Evolutionary conservation across 148 eudicot genomes (phyloP).

Genomic region (Fagopyrum homotropicum): DNA sequence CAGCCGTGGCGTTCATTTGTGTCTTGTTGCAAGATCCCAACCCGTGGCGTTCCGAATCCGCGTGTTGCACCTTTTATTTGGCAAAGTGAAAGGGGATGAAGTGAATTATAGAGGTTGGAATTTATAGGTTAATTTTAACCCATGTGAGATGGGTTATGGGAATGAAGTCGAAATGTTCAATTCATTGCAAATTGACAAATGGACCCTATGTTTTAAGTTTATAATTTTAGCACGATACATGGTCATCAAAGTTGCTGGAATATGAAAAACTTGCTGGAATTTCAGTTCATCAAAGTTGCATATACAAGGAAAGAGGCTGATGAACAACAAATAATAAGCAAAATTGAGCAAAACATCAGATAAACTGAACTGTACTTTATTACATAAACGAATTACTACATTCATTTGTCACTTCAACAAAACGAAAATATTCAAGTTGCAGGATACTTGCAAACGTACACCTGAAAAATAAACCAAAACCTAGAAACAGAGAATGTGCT

Average conservation of each 20-base stretch:
- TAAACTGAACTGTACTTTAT: neutral
- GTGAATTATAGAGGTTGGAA: too few species aligned
- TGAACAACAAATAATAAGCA: neutral
- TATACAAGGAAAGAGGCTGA: neutral
- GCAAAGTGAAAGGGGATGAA: too few species aligned
- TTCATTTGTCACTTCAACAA: slow-evolving; percentile 5
- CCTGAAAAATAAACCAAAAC: neutral
- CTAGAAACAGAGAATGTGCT: neutral
- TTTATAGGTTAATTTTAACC: too few species aligned
- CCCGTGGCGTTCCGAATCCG: too few species aligned
- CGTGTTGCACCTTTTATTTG: too few species aligned
- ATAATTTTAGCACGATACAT: too few species aligned
- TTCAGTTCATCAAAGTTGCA: neutral
- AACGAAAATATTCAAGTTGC: neutral
- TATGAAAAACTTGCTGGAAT: neutral
- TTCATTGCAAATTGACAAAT: too few species aligned
- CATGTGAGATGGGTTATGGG: too few species aligned
- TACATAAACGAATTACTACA: neutral
- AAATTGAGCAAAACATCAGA: neutral
- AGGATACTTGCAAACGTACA: neutral
- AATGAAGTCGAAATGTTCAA: too few species aligned
- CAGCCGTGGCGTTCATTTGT: too few species aligned
- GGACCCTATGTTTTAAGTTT: too few species aligned
- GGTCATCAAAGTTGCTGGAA: neutral
- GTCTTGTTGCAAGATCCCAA: too few species aligned